These are phyloP conservation scores for Aspergillus chevalieri DNA, from an alignment of 2,329 filamentous ascomycete genomes.

Conservation along the genomic window DNA sequence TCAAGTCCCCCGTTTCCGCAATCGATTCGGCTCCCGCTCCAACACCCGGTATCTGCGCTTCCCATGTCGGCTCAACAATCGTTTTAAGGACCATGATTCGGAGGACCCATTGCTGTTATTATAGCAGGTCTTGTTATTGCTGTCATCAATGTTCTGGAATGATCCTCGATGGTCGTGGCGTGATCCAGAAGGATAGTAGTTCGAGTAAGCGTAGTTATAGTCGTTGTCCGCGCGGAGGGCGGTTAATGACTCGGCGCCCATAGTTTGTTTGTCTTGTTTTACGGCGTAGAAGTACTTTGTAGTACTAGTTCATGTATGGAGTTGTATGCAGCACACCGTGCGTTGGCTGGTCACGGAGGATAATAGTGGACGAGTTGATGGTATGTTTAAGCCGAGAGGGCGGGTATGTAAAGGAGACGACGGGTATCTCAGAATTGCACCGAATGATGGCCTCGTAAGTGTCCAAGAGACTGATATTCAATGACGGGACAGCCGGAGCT, in stretches of 20 bases:
- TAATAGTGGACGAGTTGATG: background rate
- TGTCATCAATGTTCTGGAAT: background rate
- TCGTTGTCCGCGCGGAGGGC: slow-evolving; percentile 9
- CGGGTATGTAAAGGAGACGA: too few relatives aligned
- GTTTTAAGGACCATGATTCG: slow-evolving; percentile 24
- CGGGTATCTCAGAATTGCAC: background rate
- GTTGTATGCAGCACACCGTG: too few relatives aligned
- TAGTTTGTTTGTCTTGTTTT: slow-evolving; percentile 2
- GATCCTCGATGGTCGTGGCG: slow-evolving; percentile 4
- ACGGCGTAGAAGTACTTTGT: background rate
- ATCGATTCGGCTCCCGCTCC: slow-evolving; percentile 25
- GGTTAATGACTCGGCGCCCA: slow-evolving; percentile 17
- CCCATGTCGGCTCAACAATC: slow-evolving; percentile 19
- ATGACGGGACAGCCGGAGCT: background rate
- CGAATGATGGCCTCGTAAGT: background rate
- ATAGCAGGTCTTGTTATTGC: background rate
- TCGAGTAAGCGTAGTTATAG: slow-evolving; percentile 8
- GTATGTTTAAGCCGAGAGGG: too few relatives aligned
- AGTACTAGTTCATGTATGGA: background rate
- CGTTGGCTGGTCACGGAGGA: background rate
- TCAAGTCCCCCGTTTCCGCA: slow-evolving; percentile 18
- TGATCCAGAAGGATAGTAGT: background rate
- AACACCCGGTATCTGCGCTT: slow-evolving; percentile 25
- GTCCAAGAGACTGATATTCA: background rate
- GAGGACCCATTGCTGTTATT: background rate